phyloP scores from a whole-genome alignment of 768 basidiomycete species.

The Neoboletus subvelutipes region DNA sequence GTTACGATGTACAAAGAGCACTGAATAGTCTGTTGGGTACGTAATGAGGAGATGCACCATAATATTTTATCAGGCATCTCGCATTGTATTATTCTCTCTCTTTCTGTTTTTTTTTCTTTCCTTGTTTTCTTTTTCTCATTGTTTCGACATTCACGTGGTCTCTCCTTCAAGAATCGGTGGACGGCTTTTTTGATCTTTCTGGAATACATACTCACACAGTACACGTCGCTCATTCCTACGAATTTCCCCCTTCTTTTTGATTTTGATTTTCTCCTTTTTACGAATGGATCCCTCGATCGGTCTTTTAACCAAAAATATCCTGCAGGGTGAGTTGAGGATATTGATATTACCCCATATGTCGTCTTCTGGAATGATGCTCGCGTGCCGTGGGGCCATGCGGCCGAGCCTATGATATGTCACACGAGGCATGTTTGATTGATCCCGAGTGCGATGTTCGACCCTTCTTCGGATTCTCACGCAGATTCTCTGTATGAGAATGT shows the following conservation, averaged over 20 bases:
- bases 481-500: constrained; percentile 14
- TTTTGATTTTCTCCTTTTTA: background rate
- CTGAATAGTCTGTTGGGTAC: constrained; percentile 68
- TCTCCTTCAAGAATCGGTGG: constrained; percentile 18
- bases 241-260: background rate
- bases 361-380: background rate
- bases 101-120: background rate
- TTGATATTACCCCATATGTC: constrained; percentile 1
- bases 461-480: constrained; percentile 13
- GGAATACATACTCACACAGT: constrained; percentile 30
- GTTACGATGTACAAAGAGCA: constrained; percentile 79
- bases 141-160: constrained; percentile 8
- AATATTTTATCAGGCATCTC: constrained; percentile 21
- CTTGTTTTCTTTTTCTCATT: background rate
- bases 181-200: constrained; percentile 16
- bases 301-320: constrained; percentile 6
- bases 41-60: constrained; percentile 14
- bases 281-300: constrained; percentile 21
- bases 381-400: no score
- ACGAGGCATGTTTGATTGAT: background rate
- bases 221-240: constrained; percentile 32
- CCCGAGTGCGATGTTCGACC: background rate
- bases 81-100: constrained; percentile 16
- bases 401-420: background rate
- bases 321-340: background rate